These are phyloP conservation scores for Cystobasidium slooffiae DNA, from an alignment of 1,284 basidiomycete genomes.

Conservation along the genomic window DNA sequence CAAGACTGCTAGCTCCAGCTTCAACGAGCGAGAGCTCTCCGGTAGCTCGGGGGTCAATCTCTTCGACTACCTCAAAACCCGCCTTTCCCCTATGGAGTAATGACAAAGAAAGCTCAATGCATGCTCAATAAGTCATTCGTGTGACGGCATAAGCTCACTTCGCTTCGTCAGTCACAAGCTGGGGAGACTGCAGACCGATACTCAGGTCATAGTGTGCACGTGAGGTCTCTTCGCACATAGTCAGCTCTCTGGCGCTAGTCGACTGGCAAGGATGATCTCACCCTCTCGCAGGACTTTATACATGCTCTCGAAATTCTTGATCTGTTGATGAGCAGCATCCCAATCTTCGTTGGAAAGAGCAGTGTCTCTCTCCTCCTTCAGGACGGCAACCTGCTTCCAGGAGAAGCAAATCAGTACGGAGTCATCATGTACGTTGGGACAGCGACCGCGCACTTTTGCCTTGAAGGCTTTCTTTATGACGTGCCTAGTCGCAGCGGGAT, in stretches of 20 bases:
- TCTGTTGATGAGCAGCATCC: not conserved
- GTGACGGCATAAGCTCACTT: too few relatives aligned
- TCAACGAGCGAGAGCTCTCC: not conserved
- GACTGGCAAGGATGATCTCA: not conserved
- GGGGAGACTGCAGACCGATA: too few relatives aligned
- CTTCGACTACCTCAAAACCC: too few relatives aligned
- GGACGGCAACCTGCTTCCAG: not conserved
- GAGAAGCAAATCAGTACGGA: not conserved
- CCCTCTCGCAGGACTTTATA: conserved; percentile 11
- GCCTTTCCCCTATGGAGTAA: too few relatives aligned
- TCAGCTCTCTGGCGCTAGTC: not conserved
- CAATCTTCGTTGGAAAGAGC: not conserved
- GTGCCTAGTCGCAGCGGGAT: not conserved
- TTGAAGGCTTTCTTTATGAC: conserved; percentile 30
- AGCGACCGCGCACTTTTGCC: not conserved
- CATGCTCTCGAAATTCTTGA: not conserved
- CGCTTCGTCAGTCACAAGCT: too few relatives aligned
- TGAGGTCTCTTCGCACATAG: not conserved
- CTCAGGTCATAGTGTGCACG: not conserved
- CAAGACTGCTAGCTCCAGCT: not conserved
- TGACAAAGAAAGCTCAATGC: too few relatives aligned
- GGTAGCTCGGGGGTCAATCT: too few relatives aligned
- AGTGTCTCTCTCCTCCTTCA: not conserved
- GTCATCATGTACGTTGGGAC: not conserved
- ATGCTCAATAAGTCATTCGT: too few relatives aligned